Base-by-base conservation (phyloP, 139 green algal species). In the Micromonas pusilla region DNA sequence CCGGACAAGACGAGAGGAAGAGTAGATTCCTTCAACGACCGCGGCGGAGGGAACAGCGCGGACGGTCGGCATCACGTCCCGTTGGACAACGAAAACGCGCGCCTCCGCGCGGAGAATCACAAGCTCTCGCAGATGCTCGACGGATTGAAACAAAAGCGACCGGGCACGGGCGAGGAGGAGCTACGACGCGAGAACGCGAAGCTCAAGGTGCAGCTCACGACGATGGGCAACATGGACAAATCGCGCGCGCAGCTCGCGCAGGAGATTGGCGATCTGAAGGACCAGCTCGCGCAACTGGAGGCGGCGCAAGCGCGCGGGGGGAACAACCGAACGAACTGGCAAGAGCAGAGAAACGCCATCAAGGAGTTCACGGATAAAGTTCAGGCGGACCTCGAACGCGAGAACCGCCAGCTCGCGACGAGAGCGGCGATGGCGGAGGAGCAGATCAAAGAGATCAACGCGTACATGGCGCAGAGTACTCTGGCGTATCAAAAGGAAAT, bases 401-500 rank as follows among this genome's bases (percentile, higher is more conserved):
- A 82, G 62, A 39, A 79, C 30, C 76, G 82, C 57, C 39, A 37
- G 20, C 72, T 78, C 26, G 83, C 89, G 82, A 62, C 85, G 0
- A 60, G 82, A 0, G 77, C 76, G 2, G 38, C 86, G 2, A 86
- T 89, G 81, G 86, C 86, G 13, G 88, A 92, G 79, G 88, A 92
- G 83, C 88, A 92, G 79, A 84, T 92, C 72, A 38, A 57, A 32
- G 75, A 78, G 62, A 80, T 88, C 62, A 82, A 90, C 82, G 72
- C 82, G 72, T 89, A 89, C 81, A 85, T 88, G 66, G 75, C 82
- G 6, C 76, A 84, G 52, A 82, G 82, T 26, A 84, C 63, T 31
- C 72, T 88, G 76, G 65, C 78, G 26, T 90, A 90, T 73, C 86
- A 91, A 80, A 82, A 84, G 21, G 87, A 91, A 80, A 91, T 91